Conservation (phyloP, 345 rosid species). For the Gossypium thurberi region DNA sequence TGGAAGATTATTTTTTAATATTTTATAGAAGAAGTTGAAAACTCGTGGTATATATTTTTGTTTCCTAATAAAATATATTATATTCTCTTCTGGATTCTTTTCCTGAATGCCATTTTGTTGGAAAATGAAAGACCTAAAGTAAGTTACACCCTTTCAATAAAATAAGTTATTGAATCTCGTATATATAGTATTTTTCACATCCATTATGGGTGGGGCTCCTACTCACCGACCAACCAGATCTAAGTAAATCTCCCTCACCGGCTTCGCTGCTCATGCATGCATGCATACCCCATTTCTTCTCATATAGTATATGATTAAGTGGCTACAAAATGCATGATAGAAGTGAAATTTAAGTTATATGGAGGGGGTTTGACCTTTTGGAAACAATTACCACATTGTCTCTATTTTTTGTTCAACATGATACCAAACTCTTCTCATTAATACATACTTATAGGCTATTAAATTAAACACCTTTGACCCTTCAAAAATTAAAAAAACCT, state of each 20-base stretch:
- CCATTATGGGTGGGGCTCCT: no score
- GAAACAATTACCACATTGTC: background rate
- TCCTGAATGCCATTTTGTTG: slow-evolving; percentile 3
- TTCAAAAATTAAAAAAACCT: background rate
- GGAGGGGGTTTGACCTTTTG: background rate
- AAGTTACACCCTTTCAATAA: background rate
- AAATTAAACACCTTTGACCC: background rate
- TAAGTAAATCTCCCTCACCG: background rate
- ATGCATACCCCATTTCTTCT: background rate
- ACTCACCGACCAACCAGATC: no score
- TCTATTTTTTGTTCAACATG: background rate
- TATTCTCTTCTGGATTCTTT: background rate
- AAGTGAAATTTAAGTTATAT: background rate
- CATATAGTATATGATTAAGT: background rate
- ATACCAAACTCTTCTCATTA: background rate
- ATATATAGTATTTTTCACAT: no score
- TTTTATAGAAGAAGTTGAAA: no score
- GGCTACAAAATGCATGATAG: background rate
- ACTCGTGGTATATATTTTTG: no score
- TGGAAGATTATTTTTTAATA: no score
- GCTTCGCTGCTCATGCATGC: background rate
- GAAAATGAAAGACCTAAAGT: background rate
- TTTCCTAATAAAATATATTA: background rate
- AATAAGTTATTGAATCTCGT: no score
- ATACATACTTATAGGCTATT: background rate